Percentiles rank a stretch among this genome's conserved stretches.
These are phyloP conservation scores for Inga leiocalycina DNA, from an alignment of 306 rosid genomes.

Conservation along the genomic window DNA sequence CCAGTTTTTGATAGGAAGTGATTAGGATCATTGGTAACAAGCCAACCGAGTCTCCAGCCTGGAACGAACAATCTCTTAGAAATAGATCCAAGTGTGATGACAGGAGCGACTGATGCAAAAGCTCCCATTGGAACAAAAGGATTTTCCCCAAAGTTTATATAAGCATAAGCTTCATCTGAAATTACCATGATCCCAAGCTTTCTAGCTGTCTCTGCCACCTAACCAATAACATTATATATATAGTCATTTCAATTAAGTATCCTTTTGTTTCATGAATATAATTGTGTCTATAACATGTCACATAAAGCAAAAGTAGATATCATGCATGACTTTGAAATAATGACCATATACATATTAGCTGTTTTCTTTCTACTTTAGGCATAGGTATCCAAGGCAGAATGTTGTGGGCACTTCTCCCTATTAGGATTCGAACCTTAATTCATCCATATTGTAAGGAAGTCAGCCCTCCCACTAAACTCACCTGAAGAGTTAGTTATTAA, in stretches of 20 bases:
- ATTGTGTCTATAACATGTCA: neutral
- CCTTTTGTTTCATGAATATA: neutral
- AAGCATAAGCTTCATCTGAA: constrained; percentile 51
- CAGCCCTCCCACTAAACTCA: too few relatives aligned
- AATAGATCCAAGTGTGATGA: constrained; percentile 52
- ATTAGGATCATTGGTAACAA: constrained; percentile 39
- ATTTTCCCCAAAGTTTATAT: constrained; percentile 41
- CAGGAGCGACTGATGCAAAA: constrained; percentile 49
- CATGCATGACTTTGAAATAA: neutral
- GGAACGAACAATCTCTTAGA: constrained; percentile 54
- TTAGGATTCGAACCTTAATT: too few relatives aligned
- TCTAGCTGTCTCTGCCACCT: constrained; percentile 56
- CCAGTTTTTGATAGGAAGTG: constrained; percentile 37
- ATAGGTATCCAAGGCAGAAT: too few relatives aligned
- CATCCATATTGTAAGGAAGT: too few relatives aligned
- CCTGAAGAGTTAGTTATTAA: too few relatives aligned
- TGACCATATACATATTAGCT: neutral
- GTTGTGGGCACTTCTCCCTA: too few relatives aligned
- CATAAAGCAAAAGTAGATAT: neutral
- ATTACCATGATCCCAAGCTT: constrained; percentile 49
- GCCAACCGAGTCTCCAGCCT: constrained; percentile 62
- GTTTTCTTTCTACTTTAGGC: too few relatives aligned
- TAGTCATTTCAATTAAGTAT: neutral
- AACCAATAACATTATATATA: neutral
- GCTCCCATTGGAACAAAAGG: constrained; percentile 19